Base-by-base conservation (phyloP, 1,284 basidiomycete genomes). In the Ustilago xerochloae region DNA sequence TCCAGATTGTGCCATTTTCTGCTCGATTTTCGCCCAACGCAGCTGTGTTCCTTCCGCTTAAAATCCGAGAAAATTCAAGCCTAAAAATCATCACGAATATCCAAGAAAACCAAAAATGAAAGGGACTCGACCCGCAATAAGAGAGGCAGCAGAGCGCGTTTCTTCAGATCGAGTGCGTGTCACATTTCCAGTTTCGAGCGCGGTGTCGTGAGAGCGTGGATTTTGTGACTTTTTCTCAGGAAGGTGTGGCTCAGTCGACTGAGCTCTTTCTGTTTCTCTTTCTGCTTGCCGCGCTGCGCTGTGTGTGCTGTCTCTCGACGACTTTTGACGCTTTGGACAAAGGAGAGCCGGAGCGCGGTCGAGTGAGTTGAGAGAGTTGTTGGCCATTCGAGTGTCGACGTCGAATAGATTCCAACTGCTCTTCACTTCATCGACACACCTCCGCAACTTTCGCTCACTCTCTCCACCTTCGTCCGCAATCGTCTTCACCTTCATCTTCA, bases 121-220 rank as follows among this genome's bases (percentile, higher is more conserved):
- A 46, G 12, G 26, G 32, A 47, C 22, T 6, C 8, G 22, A 47
- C 22, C 13, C 8, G 22, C 24, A 47, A 28, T n/a, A 47, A 29
- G 24, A 1, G 13, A 50, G 48, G 33, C 33, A 24, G 32, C 48
- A 50, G 20, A 36, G 32, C 33, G 48, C 48, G 48, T 22, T 20
- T 13, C 26, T 15, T 15, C 7, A 36, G 22, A 24, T 16, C 39
- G 36, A 24, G 20, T 51, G 47, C 47, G 47, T 49, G 47, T 49
- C 30, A 49, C 30, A n/a, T 35, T 49, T 29, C n/a, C n/a, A n/a
- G n/a, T 20, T 47, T 15, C 13, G 18, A 15, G 30, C 22, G 24
- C 24, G 32, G 49, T 51, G 49, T 51, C 35, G 35, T 51, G 49
- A 50, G 48, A n/a, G 26, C 18, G 47, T 29, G 30, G n/a, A 2